Percentiles rank a stretch among this genome's conserved stretches.
phyloP scores from a whole-genome alignment of 345 rosid species.

The Gossypium arboreum region DNA sequence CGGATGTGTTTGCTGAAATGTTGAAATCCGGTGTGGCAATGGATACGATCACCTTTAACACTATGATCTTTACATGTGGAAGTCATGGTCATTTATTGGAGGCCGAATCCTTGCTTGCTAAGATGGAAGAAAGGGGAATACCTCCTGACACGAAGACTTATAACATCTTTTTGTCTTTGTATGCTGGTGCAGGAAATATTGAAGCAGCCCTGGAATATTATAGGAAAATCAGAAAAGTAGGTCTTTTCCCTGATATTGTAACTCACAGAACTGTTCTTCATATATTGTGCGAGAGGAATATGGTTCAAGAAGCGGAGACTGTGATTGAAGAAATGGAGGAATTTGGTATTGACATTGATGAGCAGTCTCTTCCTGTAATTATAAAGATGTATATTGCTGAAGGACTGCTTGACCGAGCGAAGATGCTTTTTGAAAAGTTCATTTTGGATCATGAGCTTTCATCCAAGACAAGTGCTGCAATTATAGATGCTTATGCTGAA shows the following conservation, averaged over 20 bases:
- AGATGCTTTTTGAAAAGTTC: slow-evolving; percentile 43
- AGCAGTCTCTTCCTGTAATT: slow-evolving; percentile 72
- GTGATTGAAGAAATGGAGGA: slow-evolving; percentile 62
- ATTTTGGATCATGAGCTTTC: slow-evolving; percentile 43
- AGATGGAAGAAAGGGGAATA: slow-evolving; percentile 71
- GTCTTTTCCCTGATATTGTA: slow-evolving; percentile 73
- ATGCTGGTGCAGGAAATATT: slow-evolving; percentile 67
- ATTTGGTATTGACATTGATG: slow-evolving; percentile 47
- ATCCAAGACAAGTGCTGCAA: slow-evolving; percentile 57
- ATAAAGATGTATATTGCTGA: slow-evolving; percentile 61
- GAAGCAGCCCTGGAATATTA: slow-evolving; percentile 62
- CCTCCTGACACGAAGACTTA: slow-evolving; percentile 79
- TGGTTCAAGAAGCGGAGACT: slow-evolving; percentile 62
- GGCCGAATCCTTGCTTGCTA: slow-evolving; percentile 67
- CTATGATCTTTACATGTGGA: slow-evolving; percentile 87
- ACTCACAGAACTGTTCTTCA: slow-evolving; percentile 74
- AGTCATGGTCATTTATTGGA: slow-evolving; percentile 64
- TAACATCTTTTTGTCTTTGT: slow-evolving; percentile 63
- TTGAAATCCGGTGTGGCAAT: slow-evolving; percentile 63
- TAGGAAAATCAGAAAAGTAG: slow-evolving; percentile 58
- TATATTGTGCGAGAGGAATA: slow-evolving; percentile 53
- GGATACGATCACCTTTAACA: slow-evolving; percentile 78
- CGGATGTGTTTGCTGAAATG: slow-evolving; percentile 72
- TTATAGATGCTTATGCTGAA: slow-evolving; percentile 76
- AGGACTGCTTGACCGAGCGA: slow-evolving; percentile 51